Base-by-base conservation (phyloP, 352 stramenopile species). In the Globisporangium paddicum region DNA sequence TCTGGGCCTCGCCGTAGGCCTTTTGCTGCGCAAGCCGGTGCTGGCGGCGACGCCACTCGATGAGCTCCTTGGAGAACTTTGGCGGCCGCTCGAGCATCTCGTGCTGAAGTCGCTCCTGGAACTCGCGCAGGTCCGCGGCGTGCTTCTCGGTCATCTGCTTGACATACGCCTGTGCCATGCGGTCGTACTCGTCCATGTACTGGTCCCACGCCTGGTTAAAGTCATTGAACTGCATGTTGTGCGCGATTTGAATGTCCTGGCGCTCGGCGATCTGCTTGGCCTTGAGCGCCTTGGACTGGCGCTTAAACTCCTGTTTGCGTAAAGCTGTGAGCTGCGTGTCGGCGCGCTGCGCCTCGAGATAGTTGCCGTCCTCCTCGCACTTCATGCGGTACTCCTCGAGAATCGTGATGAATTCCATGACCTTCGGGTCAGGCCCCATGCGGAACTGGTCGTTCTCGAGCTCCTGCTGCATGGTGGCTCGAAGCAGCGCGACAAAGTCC, bases 191-290 rank as follows among this genome's bases (percentile, higher is more conserved):
- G 55, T 97, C 79, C 69, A 98, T 85, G 70, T 98, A 98, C 67
- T 96, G 83, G 66, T 98, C 95, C 95, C 94, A 98, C 13, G 87
- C 86, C 19, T 74, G 68, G 58, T 98, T 98, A 66, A 98, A 98
- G 60, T 98, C 90, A 45, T 87, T 81, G 62, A 96, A 97, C 72
- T 98, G 93, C 86, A 98, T 97, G 67, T 97, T 97, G 67, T 98
- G 92, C 6, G 89, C 90, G 46, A 97, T 94, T 67, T 98, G 90
- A n/a, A 98, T 91, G 64, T 98, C 89, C 68, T 97, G 90, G 5
- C 89, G 81, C 68, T 98, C 93, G 30, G 81, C 82, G 30, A 97
- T 87, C 62, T 98, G 91, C 47, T 89, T 82, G 21, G 89, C 89
- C 44, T 90, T 87, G 8, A 98, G 78, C 3, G 86, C 91, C 63